Percentiles rank a stretch among this genome's conserved stretches.
These are phyloP conservation scores for Groenewaldozyma tartarivorans DNA, from an alignment of 805 yeast species.

Conservation along the genomic window DNA sequence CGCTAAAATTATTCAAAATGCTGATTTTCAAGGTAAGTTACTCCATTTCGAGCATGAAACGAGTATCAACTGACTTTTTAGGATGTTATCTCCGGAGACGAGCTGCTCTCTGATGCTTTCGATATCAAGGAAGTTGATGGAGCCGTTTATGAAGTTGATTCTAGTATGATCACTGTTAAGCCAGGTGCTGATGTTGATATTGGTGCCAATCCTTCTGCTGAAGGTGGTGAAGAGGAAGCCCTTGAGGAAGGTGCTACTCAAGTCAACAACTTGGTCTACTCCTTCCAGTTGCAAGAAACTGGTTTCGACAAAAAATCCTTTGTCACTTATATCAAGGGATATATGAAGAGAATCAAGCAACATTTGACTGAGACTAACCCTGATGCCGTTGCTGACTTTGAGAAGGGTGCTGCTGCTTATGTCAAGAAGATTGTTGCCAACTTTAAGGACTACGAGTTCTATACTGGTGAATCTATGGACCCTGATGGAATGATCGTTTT, in stretches of 20 bases:
- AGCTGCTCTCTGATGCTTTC: constrained; percentile 90
- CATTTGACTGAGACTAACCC: constrained; percentile 83
- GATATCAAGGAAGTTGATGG: constrained; percentile 78
- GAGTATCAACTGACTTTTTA: constrained; percentile 33
- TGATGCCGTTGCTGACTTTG: constrained; percentile 77
- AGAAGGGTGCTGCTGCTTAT: constrained; percentile 95
- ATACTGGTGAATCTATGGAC: constrained; percentile 99
- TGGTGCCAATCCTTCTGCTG: constrained; percentile 99
- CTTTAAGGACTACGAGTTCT: constrained; percentile 99
- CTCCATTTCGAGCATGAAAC: background rate
- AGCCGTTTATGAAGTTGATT: constrained; percentile 94
- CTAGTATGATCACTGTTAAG: constrained; percentile 81
- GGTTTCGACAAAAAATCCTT: constrained; percentile 96
- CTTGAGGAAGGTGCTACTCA: constrained; percentile 80
- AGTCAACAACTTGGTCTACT: constrained; percentile 97
- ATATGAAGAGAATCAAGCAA: constrained; percentile 95
- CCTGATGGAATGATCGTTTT: constrained; percentile 98
- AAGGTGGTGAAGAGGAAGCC: constrained; percentile 75
- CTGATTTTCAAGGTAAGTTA: constrained; percentile 26
- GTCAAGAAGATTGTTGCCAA: constrained; percentile 92
- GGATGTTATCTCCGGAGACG: constrained; percentile 92
- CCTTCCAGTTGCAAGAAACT: constrained; percentile 96
- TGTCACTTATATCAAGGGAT: constrained; percentile 94
- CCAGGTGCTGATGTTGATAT: constrained; percentile 87
- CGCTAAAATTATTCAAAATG: constrained; percentile 19